Base-by-base conservation (phyloP, 2,329 filamentous ascomycete species). In the Colletotrichum phormii region DNA sequence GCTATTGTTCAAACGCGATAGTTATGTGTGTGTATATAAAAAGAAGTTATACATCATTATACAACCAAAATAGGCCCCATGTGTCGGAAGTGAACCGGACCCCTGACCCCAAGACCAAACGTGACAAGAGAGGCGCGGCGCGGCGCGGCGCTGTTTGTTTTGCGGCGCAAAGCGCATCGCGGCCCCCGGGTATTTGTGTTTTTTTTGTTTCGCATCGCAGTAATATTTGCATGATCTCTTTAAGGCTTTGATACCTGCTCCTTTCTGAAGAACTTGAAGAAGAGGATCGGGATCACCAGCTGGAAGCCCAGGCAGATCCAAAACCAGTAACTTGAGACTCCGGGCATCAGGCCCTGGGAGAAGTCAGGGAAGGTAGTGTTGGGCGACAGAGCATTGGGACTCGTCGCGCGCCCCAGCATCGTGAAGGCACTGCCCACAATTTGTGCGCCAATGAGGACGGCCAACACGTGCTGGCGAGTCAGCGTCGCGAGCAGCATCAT, bases 401-500 rank as follows among this genome's bases (percentile, higher is more conserved):
- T 89, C 64, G 87, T 88, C 4, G 88, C 89, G 64, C 90, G 81
- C 1, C 89, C 90, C 35, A 89, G 84, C 49, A 93, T 92, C 2
- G 91, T 93, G 3, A 88, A 89, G 5, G 89, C 80, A 5, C 88
- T 89, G 13, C 91, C 91, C 26, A 93, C 78, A 9, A 92, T 86
- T 80, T 93, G 91, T 3, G 90, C 90, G 1, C 83, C 85, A 51
- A 91, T 85, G 26, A 93, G 82, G 0, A 90, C 89, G 75, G 90
- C 91, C 66, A 88, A 86, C 69, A 92, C 90, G 77, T 93, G 91
- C 79, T 91, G 86, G 24, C 91, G 84, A 1, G 91, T 92, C 75
- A 92, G 80, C 0, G 90, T 92, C 78, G 91, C 89, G 54, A 93
- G 81, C 5, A 93, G 83, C 64, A 93, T 89, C 90, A 92, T 93